These are phyloP conservation scores for Aspergillus luchuensis DNA, from an alignment of 2,329 filamentous ascomycete species.

Conservation along the genomic window DNA sequence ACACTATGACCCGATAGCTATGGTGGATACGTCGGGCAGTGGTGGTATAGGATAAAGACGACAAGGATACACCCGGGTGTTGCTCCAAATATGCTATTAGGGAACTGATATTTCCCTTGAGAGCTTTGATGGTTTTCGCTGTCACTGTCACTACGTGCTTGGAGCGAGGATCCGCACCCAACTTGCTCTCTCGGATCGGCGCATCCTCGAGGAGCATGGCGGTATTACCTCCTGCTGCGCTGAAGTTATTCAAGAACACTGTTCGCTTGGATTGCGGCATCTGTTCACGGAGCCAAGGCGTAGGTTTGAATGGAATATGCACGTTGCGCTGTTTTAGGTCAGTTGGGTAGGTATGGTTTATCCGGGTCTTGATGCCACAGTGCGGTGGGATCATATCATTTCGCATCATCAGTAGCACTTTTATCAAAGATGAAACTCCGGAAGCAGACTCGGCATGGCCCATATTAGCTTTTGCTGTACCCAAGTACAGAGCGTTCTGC, in stretches of 20 bases:
- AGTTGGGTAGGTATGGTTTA: constrained; percentile 50
- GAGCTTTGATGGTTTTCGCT: constrained; percentile 45
- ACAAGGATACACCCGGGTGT: constrained; percentile 40
- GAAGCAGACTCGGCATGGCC: constrained; percentile 66
- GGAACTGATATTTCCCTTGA: constrained; percentile 58
- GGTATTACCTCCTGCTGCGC: constrained; percentile 71
- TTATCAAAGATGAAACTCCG: constrained; percentile 47
- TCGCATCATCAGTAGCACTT: constrained; percentile 41
- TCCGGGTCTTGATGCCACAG: constrained; percentile 40
- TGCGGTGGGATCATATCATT: constrained; percentile 36
- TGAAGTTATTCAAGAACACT: constrained; percentile 66
- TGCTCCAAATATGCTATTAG: constrained; percentile 58
- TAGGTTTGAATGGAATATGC: constrained; percentile 50
- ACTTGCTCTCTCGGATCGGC: constrained; percentile 40
- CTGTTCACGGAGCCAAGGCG: constrained; percentile 34
- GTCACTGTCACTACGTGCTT: constrained; percentile 61
- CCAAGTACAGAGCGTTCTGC: constrained; percentile 57
- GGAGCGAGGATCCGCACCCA: constrained; percentile 52
- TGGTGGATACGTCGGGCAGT: constrained; percentile 59
- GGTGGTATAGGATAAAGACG: constrained; percentile 65
- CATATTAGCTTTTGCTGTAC: constrained; percentile 66
- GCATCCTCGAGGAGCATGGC: constrained; percentile 66
- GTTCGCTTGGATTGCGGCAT: constrained; percentile 36
- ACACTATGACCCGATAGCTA: constrained; percentile 27
- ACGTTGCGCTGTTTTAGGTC: constrained; percentile 48